Conservation (phyloP, 305 asterid genomes). For the Solanum chacoense region DNA sequence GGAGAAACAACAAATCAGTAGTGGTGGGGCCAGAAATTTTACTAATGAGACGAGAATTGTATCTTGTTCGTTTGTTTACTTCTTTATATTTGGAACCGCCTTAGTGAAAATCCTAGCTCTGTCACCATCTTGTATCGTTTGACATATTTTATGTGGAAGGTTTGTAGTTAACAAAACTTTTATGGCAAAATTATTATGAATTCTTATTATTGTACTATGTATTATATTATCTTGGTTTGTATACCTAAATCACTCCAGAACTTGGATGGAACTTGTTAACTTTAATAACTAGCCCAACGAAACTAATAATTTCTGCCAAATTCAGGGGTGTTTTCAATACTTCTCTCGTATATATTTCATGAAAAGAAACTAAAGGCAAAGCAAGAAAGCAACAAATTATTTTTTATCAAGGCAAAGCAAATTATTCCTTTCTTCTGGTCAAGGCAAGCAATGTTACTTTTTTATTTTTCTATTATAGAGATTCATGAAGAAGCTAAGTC, state of each 20-base stretch:
- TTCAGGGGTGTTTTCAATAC: neutral
- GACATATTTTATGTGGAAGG: neutral
- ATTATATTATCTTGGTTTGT: neutral
- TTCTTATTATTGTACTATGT: neutral
- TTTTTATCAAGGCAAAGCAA: neutral
- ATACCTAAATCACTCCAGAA: neutral
- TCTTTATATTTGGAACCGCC: neutral
- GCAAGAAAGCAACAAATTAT: neutral
- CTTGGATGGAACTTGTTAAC: neutral
- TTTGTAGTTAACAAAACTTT: neutral
- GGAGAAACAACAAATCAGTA: neutral
- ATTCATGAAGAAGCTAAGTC: neutral
- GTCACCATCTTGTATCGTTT: neutral
- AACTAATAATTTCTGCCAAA: too few relatives aligned
- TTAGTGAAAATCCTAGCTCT: neutral
- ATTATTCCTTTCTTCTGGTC: neutral
- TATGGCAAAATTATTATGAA: neutral
- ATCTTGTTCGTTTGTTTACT: neutral
- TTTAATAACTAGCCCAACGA: neutral
- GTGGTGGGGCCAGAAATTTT: neutral
- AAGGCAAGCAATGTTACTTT: neutral
- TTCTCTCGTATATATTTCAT: neutral
- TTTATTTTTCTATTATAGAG: neutral
- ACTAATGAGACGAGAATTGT: neutral
- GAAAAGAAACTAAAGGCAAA: neutral